Base-by-base conservation (phyloP, 805 yeast genomes). In the Candida koratica region DNA sequence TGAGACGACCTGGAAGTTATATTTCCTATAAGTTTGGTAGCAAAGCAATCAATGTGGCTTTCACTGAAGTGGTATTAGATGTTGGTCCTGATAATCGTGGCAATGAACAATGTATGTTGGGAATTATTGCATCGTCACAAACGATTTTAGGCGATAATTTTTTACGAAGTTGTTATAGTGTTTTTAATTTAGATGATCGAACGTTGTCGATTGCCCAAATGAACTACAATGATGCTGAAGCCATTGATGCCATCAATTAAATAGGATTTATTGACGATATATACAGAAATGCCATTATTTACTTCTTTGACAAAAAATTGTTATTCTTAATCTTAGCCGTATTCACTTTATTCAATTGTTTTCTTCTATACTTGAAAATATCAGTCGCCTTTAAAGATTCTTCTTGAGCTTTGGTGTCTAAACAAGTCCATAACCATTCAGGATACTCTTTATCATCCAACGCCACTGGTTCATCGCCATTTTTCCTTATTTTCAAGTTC, bases 391-490 rank as follows among this genome's bases (percentile, higher is more conserved):
- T 79, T 25, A 82, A 67, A 46, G 73, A 67, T 17, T 67, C 73
- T 38, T 70, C 66, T 51, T 76, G 79, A n/a, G 74, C 74, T 25
- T 74, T 73, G 34, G 73, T 66, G 57, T 89, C 95, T 20, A 88
- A 71, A 32, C 85, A 67, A 4, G 73, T 76, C 97, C 97, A 93
- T 36, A 90, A 70, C 98, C 98, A 90, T 29, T 73, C 84, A 4
- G 98, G 98, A 55, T 90, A 90, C 51, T 89, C 95, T 25, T 68
- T 68, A 56, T 93, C 97, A 43, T 82, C 86, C 37, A 83, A 60
- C 1, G 97, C 97, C 4, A 86, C 79, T 6, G 94, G 87, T 48
- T 88, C 96, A 41, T 81, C 77, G n/a, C 90, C 94, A 24, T 72
- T 69, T 53, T 87, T 88, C 53, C 75, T 75, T 28, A 90, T 71